These are phyloP conservation scores for Fusarium compactum DNA, from an alignment of 2,329 filamentous ascomycete genomes.

Conservation along the genomic window DNA sequence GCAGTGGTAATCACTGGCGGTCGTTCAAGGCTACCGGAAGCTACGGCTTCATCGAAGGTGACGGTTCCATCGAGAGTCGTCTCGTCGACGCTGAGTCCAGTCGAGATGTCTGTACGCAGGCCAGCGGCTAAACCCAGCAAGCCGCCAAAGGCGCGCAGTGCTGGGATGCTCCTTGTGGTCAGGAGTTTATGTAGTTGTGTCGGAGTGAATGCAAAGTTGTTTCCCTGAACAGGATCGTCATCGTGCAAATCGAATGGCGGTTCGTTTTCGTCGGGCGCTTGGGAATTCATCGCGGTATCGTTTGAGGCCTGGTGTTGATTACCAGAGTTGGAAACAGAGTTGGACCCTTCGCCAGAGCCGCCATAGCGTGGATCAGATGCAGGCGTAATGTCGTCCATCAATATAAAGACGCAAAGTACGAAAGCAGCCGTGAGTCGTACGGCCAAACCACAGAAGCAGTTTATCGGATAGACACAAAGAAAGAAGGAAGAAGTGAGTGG, in stretches of 20 bases:
- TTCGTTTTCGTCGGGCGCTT: slow-evolving; percentile 8
- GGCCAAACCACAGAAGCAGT: not conserved
- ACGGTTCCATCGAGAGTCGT: slow-evolving; percentile 58
- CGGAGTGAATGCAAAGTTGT: slow-evolving; percentile 66
- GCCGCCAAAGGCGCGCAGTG: slow-evolving; percentile 65
- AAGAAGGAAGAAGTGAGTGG: slow-evolving; percentile 8
- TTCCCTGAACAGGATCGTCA: slow-evolving; percentile 49
- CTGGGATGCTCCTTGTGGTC: slow-evolving; percentile 62
- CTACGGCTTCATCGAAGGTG: slow-evolving; percentile 62
- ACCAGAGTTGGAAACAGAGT: slow-evolving; percentile 24
- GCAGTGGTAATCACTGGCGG: slow-evolving; percentile 41
- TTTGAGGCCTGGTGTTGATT: slow-evolving; percentile 22
- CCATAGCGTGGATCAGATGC: slow-evolving; percentile 37
- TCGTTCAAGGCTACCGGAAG: slow-evolving; percentile 53
- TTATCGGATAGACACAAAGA: not conserved
- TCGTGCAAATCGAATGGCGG: slow-evolving; percentile 46
- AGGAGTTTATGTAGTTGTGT: slow-evolving; percentile 66
- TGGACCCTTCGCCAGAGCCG: slow-evolving; percentile 37
- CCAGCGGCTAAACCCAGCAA: slow-evolving; percentile 64
- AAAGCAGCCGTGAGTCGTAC: slow-evolving; percentile 12
- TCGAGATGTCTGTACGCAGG: slow-evolving; percentile 60
- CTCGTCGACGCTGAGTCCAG: slow-evolving; percentile 65
- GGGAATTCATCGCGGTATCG: slow-evolving; percentile 19
- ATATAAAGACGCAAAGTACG: slow-evolving; percentile 11
- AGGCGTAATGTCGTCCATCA: slow-evolving; percentile 50